Evolutionary conservation across 2,329 filamentous ascomycete species (phyloP), one percentile per base, ranked within the genome.

Genomic region (Berkeleyomyces basicola): DNA sequence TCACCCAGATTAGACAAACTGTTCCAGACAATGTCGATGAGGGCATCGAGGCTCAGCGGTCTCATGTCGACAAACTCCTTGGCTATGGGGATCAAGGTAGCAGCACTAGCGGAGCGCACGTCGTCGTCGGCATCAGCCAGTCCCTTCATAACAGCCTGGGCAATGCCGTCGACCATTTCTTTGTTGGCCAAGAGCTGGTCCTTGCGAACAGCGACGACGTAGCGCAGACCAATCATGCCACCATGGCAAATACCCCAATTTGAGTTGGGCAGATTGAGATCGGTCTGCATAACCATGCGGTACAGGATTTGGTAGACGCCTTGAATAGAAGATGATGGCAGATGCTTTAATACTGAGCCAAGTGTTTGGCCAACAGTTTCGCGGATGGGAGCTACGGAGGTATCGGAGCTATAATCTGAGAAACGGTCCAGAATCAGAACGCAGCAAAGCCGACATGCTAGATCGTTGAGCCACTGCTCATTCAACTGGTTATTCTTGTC

Each of bases 391-490:
- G 93, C 93, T 47, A 99, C 90, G 0, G 95, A 95, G 61, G 90
- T 99, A 72, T 99, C 93, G 4, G 91, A 96, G 64, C 95, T 93
- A 75, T 96, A 99, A 71, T 99, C 93, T 63, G 91, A 95, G 70
- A 99, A 99, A 61, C 91, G 85, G 74, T 99, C 93, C 14, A 99
- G 83, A 85, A 99, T 96, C 69, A 99, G 86, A 61, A 99, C 91
- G 71, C 89, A 96, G 72, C 91, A 92, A 58, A 99, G 81, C 36
- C 93, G 87, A 69, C 91, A 96, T n/a, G 91, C 90, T 60, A 99
- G 79, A 70, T 99, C 92, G 70, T 97, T 88, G 23, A 99, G 81
- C 90, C 90, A 99, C 70, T 79, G 81, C 65, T 86, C 82, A 69
- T 97, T 99, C 53, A 88, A 77, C 1, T 74, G 71, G 69, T 96